A percentile compares a stretch with the other conserved stretches of the same genome.
These are phyloP conservation scores for Penicillium longicatenatum DNA, from an alignment of 495 filamentous ascomycete species.

Conservation along the genomic window DNA sequence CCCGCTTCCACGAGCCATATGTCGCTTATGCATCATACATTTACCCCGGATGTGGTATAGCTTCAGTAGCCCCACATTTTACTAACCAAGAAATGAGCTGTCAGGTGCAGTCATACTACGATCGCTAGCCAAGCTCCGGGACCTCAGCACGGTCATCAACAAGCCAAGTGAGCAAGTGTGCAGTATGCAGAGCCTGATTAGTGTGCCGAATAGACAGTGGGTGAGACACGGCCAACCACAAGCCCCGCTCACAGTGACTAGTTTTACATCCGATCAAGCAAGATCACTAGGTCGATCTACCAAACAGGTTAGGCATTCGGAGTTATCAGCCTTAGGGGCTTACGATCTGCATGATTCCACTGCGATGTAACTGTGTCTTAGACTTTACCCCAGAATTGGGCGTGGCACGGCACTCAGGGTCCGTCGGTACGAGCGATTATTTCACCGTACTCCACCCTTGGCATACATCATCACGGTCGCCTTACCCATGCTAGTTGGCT, in stretches of 20 bases:
- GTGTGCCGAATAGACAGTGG: neutral
- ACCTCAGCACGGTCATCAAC: neutral
- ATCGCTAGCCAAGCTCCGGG: neutral
- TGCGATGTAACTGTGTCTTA: conserved; percentile 8
- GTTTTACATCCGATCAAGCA: neutral
- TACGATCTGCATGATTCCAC: neutral
- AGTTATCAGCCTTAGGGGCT: conserved; percentile 1
- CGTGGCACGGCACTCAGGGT: neutral
- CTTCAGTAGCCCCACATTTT: neutral
- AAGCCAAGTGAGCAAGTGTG: neutral
- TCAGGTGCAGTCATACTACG: neutral
- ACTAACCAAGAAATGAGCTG: neutral
- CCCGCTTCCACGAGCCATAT: conserved; percentile 5
- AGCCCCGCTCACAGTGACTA: neutral
- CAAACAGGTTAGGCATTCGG: neutral
- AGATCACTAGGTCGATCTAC: neutral
- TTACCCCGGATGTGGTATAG: neutral
- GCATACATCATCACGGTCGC: conserved; percentile 1
- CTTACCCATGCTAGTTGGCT: neutral
- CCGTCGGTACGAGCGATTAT: conserved; percentile 3
- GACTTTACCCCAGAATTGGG: conserved; percentile 7
- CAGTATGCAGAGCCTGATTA: neutral
- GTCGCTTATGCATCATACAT: conserved; percentile 1
- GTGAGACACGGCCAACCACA: conserved; percentile 1
- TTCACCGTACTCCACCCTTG: neutral